Conservation (phyloP, 176 grass and related monocot genomes). For the Calamus simplicifolius region DNA sequence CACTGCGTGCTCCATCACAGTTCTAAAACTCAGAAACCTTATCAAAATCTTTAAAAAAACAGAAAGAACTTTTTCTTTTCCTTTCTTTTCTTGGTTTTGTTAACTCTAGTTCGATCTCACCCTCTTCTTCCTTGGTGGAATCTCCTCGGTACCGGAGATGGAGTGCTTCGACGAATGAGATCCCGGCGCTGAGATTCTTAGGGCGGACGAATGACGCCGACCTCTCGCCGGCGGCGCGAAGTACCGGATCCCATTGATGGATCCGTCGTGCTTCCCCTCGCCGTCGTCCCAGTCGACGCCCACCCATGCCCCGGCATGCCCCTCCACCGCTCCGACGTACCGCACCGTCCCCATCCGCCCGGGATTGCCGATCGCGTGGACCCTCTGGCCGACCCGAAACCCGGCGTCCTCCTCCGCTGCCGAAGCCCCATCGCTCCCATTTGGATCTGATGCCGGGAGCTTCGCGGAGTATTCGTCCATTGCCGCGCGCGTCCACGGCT, state of each 20-base stretch:
- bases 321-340: slow-evolving; percentile 51
- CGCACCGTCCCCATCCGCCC: slow-evolving; percentile 59
- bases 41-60: too few species aligned
- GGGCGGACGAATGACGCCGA: slow-evolving; percentile 75
- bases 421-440: neutral
- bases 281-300: slow-evolving; percentile 85
- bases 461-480: too few species aligned
- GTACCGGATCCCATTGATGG: slow-evolving; percentile 40
- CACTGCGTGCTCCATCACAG: too few species aligned
- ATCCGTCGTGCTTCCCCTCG: slow-evolving; percentile 65
- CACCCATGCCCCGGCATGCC: slow-evolving; percentile 57
- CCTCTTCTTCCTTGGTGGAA: slow-evolving; percentile 78
- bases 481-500: too few species aligned
- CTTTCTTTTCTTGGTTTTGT: too few species aligned
- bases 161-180: slow-evolving; percentile 69
- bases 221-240: slow-evolving; percentile 38
- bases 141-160: slow-evolving; percentile 55
- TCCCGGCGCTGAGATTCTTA: slow-evolving; percentile 43
- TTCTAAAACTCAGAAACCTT: too few species aligned
- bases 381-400: slow-evolving; percentile 54
- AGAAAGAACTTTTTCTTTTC: too few species aligned
- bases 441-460: too few species aligned
- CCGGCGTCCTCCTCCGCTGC: neutral
- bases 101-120: slow-evolving; percentile 8
- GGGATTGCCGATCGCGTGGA: slow-evolving; percentile 53